Evolutionary conservation across 768 basidiomycete species (phyloP).

Genomic region (Wakefieldia striispora): DNA sequence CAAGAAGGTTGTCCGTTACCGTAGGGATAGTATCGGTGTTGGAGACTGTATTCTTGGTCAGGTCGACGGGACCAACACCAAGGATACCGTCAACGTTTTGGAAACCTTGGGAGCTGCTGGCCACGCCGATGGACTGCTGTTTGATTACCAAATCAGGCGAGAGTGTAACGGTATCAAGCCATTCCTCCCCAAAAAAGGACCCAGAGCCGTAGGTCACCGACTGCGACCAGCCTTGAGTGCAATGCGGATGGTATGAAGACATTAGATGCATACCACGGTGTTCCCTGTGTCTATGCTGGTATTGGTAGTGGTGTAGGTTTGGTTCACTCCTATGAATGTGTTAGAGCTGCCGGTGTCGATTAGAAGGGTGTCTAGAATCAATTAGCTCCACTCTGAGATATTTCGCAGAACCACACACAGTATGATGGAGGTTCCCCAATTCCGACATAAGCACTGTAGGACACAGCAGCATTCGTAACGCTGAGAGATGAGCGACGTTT

Average conservation of each 20-base stretch:
- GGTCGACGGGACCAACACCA: neutral
- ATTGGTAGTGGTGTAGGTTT: constrained; percentile 9
- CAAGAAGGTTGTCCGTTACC: constrained; percentile 34
- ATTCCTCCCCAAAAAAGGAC: constrained; percentile 5
- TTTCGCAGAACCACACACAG: constrained; percentile 12
- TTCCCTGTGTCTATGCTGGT: constrained; percentile 13
- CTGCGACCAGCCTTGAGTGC: neutral
- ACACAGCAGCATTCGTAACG: constrained; percentile 21
- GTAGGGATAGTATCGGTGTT: constrained; percentile 24
- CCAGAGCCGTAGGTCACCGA: neutral
- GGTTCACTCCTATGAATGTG: constrained; percentile 27
- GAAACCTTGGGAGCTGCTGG: neutral
- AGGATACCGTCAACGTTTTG: neutral
- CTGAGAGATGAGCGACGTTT: constrained; percentile 8
- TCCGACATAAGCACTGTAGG: constrained; percentile 28
- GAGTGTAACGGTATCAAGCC: constrained; percentile 1
- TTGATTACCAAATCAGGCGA: neutral
- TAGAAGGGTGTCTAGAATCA: constrained; percentile 20
- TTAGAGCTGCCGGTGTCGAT: constrained; percentile 31
- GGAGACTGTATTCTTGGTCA: neutral
- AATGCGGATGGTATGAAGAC: too few species aligned
- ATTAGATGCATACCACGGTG: constrained; percentile 9
- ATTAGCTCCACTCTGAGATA: neutral
- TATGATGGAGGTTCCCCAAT: constrained; percentile 21
- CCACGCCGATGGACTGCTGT: neutral